Conservation (phyloP, 179 eudicot genomes). For the Beta macrorhiza region DNA sequence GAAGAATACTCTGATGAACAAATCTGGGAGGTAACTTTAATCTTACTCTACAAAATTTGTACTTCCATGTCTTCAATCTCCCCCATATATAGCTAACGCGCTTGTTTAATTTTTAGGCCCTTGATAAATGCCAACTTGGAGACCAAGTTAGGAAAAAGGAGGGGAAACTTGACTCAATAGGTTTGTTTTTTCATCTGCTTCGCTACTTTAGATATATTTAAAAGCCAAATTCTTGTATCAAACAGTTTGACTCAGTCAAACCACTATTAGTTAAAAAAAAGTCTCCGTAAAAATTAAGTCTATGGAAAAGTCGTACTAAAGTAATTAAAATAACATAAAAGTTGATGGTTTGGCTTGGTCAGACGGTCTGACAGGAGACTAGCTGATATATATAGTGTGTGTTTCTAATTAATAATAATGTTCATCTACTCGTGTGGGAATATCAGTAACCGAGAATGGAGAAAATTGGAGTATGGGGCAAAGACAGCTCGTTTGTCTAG, state of each 20-base stretch:
- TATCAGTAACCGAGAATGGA: constrained; percentile 59
- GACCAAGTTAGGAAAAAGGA: constrained; percentile 65
- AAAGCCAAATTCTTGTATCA: too few relatives aligned
- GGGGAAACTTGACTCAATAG: constrained; percentile 62
- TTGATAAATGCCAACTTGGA: constrained; percentile 71
- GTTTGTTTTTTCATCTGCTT: constrained; percentile 26
- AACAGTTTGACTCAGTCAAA: too few relatives aligned
- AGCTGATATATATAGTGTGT: not conserved
- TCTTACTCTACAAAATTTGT: not conserved
- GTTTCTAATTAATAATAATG: not conserved
- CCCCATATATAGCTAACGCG: not conserved
- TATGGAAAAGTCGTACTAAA: too few relatives aligned
- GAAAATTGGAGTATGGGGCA: constrained; percentile 82
- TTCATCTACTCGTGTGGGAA: not conserved
- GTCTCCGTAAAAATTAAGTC: too few relatives aligned
- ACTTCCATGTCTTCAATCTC: not conserved
- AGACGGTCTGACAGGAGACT: not conserved
- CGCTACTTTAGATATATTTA: too few relatives aligned
- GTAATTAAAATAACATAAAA: too few relatives aligned
- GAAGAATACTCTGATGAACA: constrained; percentile 67
- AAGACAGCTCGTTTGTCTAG: constrained; percentile 66
- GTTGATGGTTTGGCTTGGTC: too few relatives aligned
- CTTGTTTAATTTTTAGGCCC: constrained; percentile 42
- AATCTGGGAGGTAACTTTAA: constrained; percentile 56
- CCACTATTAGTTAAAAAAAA: too few relatives aligned